Evolutionary conservation across 108 stramenopile species (phyloP).

Genomic region (Skeletonema menzelii): DNA sequence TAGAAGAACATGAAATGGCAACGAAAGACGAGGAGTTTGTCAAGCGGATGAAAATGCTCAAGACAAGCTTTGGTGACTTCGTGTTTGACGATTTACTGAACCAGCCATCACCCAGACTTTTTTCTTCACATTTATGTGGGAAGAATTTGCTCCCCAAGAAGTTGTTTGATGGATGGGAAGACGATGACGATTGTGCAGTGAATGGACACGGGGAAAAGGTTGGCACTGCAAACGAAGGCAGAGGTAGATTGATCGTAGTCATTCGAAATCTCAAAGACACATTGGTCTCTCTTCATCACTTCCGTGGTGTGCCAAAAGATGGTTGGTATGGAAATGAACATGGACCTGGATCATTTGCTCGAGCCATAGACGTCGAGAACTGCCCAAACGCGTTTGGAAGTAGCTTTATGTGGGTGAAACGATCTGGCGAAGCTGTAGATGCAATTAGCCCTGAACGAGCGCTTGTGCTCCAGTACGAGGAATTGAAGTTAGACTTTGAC

Average conservation of each 20-base stretch:
- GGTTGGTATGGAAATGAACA: slow-evolving; percentile 38
- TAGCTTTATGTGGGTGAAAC: slow-evolving; percentile 28
- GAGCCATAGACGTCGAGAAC: slow-evolving; percentile 16
- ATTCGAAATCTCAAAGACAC: slow-evolving; percentile 33
- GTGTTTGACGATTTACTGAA: neutral
- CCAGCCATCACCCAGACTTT: neutral
- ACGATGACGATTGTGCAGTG: neutral
- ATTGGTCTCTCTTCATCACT: slow-evolving; percentile 30
- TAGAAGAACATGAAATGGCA: neutral
- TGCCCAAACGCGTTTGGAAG: slow-evolving; percentile 37
- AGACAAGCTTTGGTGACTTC: slow-evolving; percentile 2
- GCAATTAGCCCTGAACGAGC: slow-evolving; percentile 8
- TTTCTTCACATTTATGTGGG: neutral
- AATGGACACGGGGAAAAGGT: neutral
- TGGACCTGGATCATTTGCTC: slow-evolving; percentile 36
- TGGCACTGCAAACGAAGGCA: slow-evolving; percentile 6
- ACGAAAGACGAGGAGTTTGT: neutral
- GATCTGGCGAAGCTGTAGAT: slow-evolving; percentile 9
- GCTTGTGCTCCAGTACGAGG: slow-evolving; percentile 37
- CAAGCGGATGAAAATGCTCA: neutral
- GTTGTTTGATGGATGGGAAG: slow-evolving; percentile 6
- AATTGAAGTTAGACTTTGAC: slow-evolving; percentile 20
- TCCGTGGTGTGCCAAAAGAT: slow-evolving; percentile 26
- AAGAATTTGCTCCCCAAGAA: slow-evolving; percentile 10
- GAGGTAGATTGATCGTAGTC: slow-evolving; percentile 27